Percentiles rank a stretch among this genome's conserved stretches.
Conservation (phyloP, 2,329 filamentous ascomycete species). For the Xylaria sp. region DNA sequence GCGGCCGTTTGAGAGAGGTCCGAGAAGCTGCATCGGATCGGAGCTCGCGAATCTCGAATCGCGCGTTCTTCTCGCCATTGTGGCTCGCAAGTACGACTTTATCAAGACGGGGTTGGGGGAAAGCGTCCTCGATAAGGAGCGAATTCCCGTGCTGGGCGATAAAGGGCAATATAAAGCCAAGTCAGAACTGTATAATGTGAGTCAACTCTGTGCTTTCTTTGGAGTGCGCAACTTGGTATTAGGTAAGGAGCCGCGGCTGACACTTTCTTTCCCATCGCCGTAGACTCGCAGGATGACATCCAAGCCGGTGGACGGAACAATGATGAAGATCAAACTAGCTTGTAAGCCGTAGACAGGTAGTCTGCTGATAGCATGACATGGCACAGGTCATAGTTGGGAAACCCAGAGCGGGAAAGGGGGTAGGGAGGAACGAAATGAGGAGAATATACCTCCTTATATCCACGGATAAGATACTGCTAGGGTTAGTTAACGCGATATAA, state of each 20-base stretch:
- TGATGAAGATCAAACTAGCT: constrained; percentile 16
- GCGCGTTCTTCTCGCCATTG: constrained; percentile 35
- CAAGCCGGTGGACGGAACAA: constrained; percentile 24
- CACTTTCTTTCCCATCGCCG: neutral
- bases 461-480: too few relatives aligned
- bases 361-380: too few relatives aligned
- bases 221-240: neutral
- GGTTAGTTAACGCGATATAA: too few relatives aligned
- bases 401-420: too few relatives aligned
- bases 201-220: neutral
- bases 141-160: constrained; percentile 7
- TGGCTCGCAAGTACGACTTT: constrained; percentile 37
- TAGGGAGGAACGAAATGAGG: too few relatives aligned
- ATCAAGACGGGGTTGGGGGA: constrained; percentile 38
- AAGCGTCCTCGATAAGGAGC: constrained; percentile 15
- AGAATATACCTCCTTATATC: too few relatives aligned
- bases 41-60: constrained; percentile 50
- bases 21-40: constrained; percentile 57
- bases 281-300: constrained; percentile 27
- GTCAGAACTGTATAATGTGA: constrained; percentile 20
- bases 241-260: neutral
- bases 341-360: neutral
- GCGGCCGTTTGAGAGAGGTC: constrained; percentile 56
- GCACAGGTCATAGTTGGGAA: too few relatives aligned
- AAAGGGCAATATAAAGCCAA: constrained; percentile 13